phyloP scores from a whole-genome alignment of 2,329 filamentous ascomycete genomes.

The Colletotrichum sp. region DNA sequence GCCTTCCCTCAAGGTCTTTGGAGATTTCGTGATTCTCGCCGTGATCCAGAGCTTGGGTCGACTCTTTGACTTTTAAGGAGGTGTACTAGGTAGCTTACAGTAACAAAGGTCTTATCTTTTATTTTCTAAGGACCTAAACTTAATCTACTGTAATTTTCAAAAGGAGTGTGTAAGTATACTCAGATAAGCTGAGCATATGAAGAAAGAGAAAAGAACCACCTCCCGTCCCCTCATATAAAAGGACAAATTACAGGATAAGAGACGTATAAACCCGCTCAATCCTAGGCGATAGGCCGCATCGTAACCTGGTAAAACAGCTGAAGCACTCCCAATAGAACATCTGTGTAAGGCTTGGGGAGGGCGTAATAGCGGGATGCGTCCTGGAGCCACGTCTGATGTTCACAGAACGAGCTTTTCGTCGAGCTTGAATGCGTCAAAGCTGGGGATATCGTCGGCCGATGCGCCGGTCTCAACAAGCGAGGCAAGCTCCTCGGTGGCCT shows the following conservation, averaged over 20 bases:
- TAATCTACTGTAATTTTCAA: background rate
- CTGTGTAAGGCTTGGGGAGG: background rate
- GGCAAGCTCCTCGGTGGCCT: background rate
- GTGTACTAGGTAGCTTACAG: background rate
- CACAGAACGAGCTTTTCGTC: background rate
- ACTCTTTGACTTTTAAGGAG: rapidly evolving
- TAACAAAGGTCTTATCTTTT: background rate
- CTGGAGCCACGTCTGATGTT: background rate
- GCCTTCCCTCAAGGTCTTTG: rapidly evolving
- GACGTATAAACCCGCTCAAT: background rate
- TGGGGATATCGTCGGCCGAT: background rate
- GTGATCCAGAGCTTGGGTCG: background rate
- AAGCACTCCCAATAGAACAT: background rate
- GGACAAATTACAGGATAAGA: background rate
- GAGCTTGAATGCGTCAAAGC: background rate
- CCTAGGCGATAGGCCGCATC: background rate
- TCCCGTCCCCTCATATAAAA: background rate
- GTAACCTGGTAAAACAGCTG: background rate
- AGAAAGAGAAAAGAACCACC: background rate
- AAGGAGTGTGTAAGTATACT: background rate
- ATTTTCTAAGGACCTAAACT: background rate
- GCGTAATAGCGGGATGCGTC: background rate
- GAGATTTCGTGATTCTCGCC: background rate
- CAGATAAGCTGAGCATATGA: background rate
- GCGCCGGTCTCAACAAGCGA: background rate